Evolutionary conservation across 371 early-diverging fungal genomes (phyloP), one percentile per base, ranked within the genome.

Genomic region (Thermomucor indicae-seudaticae): DNA sequence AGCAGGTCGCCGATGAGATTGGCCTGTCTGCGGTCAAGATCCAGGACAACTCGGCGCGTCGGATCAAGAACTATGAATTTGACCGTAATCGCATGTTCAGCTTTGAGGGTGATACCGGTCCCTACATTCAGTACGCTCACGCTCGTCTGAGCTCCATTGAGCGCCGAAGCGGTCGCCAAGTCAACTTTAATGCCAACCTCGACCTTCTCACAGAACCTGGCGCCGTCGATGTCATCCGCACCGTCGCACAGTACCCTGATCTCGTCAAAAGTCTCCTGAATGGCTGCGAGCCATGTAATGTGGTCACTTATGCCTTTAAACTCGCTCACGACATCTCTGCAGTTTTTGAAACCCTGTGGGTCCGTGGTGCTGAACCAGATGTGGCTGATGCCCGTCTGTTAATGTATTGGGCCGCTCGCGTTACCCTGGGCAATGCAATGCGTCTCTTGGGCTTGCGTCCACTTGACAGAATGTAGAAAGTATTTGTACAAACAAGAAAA

Each of bases 91-190:
- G 96, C 53, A 96, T 98, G 90, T 89, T 95, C 66, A 83, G 89
- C 51, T 97, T 96, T 62, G 97, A 97, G 71, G 99, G 98, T 47
- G 97, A 97, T 67, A 99, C 99, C 43, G 99, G 99, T 14, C 98
- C 99, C 37, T 99, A 98, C 74, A 81, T 99, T 17, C 99, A 99
- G 80, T 99, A 91, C 65, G 93, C 98, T 30, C 94, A 97, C 72
- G 90, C 97, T 34, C 95, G 98, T 66, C 79, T 97, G 27, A 88
- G 90, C 75, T 96, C 97, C 47, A 87, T 98, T 43, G 92, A 92
- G 73, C 95, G 97, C 64, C 88, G 81, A 65, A 72, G 83, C 22
- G 78, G 73, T 45, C 66, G 78, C 42, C 39, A 60, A 32, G 62
- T 88, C 45, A 84, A 80, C 64, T 73, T 71, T 29, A 66, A 82